Evolutionary conservation across 2,329 filamentous ascomycete genomes (phyloP).

Genomic region (Juglanconis juglandina): DNA sequence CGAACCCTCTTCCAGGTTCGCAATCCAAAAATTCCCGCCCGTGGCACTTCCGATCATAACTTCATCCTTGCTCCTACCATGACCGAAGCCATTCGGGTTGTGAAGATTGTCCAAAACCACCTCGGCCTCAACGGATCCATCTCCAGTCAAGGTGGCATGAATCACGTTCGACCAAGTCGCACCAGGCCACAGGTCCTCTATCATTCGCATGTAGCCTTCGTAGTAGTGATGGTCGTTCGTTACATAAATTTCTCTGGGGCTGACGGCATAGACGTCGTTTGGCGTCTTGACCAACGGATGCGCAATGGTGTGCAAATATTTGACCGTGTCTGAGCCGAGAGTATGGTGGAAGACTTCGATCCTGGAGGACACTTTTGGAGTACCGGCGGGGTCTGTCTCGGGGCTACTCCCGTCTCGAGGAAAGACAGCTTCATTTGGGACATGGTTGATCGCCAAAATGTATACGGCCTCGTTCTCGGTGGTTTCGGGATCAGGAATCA

Average conservation of each 20-base stretch:
- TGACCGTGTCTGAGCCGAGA: conserved; percentile 8
- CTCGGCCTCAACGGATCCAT: conserved; percentile 7
- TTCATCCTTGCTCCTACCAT: conserved; percentile 11
- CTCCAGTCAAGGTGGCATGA: not conserved
- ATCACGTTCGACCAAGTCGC: conserved; percentile 14
- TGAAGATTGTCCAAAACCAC: conserved; percentile 10
- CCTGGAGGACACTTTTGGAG: conserved; percentile 11
- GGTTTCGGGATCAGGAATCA: conserved; percentile 46
- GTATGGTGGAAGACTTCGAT: conserved; percentile 16
- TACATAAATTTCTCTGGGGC: conserved; percentile 10
- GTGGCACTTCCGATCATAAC: conserved; percentile 9
- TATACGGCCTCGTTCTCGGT: conserved; percentile 43
- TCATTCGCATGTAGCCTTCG: conserved; percentile 5
- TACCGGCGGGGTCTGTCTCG: not conserved
- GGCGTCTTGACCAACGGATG: conserved; percentile 17
- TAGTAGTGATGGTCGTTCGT: conserved; percentile 16
- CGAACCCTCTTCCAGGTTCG: not conserved
- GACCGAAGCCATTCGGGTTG: conserved; percentile 14
- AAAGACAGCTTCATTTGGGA: conserved; percentile 38
- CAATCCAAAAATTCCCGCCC: conserved; percentile 7
- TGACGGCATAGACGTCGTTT: conserved; percentile 15
- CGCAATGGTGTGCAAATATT: conserved; percentile 11
- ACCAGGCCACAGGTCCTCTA: conserved; percentile 8
- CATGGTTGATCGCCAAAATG: conserved; percentile 59
- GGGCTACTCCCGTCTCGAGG: conserved; percentile 7